Evolutionary conservation across 495 filamentous ascomycete genomes (phyloP), one percentile per base, ranked within the genome.

Genomic region (Xylaria acuta): DNA sequence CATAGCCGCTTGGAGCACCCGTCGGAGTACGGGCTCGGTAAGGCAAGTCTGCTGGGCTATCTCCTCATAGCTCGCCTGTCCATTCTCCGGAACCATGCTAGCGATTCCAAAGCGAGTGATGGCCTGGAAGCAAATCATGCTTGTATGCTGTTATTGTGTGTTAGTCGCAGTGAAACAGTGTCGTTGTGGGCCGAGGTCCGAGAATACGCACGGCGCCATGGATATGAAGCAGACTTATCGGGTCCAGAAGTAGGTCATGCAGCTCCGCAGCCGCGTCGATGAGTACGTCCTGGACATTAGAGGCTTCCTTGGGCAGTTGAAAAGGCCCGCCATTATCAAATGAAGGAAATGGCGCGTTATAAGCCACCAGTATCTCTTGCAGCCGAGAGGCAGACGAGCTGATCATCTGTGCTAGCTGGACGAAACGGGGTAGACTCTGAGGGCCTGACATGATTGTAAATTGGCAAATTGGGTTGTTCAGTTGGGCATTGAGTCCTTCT

Each of bases 1-100:
- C 73, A 86, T 85, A 3, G 84, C 85, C 71, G 82, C 81, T 0
- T 83, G 81, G 5, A 87, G 74, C 56, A 88, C 72, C 6, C 84
- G 79, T 25, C 74, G 71, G 20, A 83, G 59, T 30, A 81, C 75
- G 5, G 67, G 45, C 40, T 78, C 74, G 32, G 73, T 41, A 14
- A 84, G 49, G 0, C 27, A 41, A 34, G 45, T 73, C 30, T 70
- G 11, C 25, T 40, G 25, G 0, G 83, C 77, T 32, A 84, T 74
- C 4, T 80, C 70, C 20, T 69, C 67, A 63, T 78, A 84, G 1
- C 80, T 77, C 8, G 71, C 74, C 43, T 75, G 71, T 7, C 71
- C 73, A 53, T 75, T n/a, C 12, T 80, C 16, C 8, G 83, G 82
- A 41, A 84, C 71, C 18, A 78, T 66, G 70, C 73, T 45, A 3